These are phyloP conservation scores for Fusarium palustre DNA, from an alignment of 2,329 filamentous ascomycete species.

Conservation along the genomic window DNA sequence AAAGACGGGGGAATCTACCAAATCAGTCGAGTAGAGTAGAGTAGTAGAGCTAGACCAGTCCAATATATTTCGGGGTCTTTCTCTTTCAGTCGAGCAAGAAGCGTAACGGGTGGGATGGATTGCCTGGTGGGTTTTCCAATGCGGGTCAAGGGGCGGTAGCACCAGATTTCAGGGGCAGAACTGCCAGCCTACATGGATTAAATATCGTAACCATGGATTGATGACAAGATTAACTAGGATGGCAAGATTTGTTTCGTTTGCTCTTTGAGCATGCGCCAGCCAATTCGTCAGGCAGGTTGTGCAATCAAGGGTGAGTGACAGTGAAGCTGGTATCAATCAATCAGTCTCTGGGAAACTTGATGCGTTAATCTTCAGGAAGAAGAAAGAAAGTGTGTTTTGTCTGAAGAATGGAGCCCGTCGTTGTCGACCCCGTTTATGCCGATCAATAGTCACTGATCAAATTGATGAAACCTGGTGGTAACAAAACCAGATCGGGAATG, in stretches of 20 bases:
- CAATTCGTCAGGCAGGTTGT: neutral
- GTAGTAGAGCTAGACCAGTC: conserved; percentile 23
- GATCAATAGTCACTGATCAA: conserved; percentile 14
- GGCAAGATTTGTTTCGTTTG: neutral
- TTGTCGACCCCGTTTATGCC: conserved; percentile 11
- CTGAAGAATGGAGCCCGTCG: conserved; percentile 1
- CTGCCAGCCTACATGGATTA: conserved; percentile 34
- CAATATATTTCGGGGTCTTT: conserved; percentile 42
- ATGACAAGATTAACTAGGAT: conserved; percentile 2
- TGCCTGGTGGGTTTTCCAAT: conserved; percentile 18
- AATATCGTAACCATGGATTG: conserved; percentile 14
- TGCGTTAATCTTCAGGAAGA: neutral
- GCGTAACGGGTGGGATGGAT: conserved; percentile 14
- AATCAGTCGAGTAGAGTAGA: conserved; percentile 29
- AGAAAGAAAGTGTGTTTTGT: neutral
- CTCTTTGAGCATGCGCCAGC: neutral
- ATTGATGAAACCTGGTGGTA: conserved; percentile 17
- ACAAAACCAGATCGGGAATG: conserved; percentile 17
- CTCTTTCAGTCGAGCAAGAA: conserved; percentile 27
- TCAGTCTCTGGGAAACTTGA: neutral
- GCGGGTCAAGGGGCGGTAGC: conserved; percentile 41
- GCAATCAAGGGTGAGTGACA: neutral
- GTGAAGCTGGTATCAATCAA: neutral
- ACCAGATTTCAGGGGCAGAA: conserved; percentile 45
- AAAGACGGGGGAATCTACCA: conserved; percentile 39